Evolutionary conservation across 2,329 filamentous ascomycete species (phyloP).

Genomic region (Nemania bipapillata): DNA sequence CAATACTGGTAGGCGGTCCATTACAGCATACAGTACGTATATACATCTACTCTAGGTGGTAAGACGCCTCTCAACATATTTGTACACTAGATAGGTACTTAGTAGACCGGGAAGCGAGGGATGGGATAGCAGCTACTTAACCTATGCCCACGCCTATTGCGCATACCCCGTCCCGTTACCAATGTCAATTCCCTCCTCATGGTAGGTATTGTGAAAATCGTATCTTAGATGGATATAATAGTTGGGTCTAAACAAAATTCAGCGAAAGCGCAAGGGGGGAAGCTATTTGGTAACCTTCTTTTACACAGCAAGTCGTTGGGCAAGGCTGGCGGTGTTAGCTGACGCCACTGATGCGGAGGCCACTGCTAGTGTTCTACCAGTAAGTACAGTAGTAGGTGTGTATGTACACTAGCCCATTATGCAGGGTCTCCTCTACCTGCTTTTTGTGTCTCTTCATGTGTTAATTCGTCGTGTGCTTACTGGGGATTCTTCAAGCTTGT

Average conservation of each 20-base stretch:
- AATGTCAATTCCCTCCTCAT: not conserved
- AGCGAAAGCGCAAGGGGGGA: conserved; percentile 22
- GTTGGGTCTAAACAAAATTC: conserved; percentile 20
- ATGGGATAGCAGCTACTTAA: not conserved
- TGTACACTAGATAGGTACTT: no score
- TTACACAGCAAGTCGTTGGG: conserved; percentile 32
- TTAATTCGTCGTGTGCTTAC: not conserved
- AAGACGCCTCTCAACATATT: conserved; percentile 18
- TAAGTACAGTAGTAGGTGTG: no score
- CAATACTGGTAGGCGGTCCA: not conserved
- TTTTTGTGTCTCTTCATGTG: not conserved
- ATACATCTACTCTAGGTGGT: not conserved
- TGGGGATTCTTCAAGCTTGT: not conserved
- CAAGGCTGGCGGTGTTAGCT: conserved; percentile 44
- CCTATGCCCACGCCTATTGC: not conserved
- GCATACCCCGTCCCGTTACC: not conserved
- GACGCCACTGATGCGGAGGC: conserved; percentile 53
- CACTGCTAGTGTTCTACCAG: not conserved
- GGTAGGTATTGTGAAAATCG: not conserved
- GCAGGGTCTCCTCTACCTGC: conserved; percentile 49
- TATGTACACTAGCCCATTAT: conserved; percentile 44
- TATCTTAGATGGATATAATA: conserved; percentile 5
- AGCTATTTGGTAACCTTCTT: conserved; percentile 33
- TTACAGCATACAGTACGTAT: conserved; percentile 4
- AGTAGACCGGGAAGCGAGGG: conserved; percentile 6